Conservation (phyloP, 2,329 filamentous ascomycete species). For the Diaporthe helianthi region DNA sequence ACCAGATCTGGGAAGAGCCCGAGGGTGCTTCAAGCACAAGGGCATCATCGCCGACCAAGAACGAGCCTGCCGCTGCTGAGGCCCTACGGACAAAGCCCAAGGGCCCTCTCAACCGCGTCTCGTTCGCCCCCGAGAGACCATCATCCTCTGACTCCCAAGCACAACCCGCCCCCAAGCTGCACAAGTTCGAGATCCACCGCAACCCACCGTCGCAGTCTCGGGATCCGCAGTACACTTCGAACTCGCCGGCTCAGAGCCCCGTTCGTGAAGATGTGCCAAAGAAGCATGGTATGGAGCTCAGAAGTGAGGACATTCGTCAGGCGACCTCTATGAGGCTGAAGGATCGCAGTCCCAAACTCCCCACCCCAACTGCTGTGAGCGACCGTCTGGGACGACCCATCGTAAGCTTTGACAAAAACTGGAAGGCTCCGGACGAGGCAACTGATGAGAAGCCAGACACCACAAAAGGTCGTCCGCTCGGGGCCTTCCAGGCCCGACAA, state of each 20-base stretch:
- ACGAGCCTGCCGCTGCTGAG: conserved; percentile 42
- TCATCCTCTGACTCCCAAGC: conserved; percentile 44
- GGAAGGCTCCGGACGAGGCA: conserved; percentile 75
- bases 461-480: conserved; percentile 34
- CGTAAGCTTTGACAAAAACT: conserved; percentile 92
- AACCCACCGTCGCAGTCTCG: conserved; percentile 85
- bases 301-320: conserved; percentile 84
- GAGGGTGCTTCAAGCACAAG: conserved; percentile 52
- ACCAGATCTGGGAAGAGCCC: conserved; percentile 91
- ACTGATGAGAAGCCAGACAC: conserved; percentile 72
- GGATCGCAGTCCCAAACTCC: conserved; percentile 85
- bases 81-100: conserved; percentile 66
- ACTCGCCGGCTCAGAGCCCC: conserved; percentile 48
- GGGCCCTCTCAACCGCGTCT: conserved; percentile 70
- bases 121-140: conserved; percentile 57
- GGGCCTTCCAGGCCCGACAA: conserved; percentile 39
- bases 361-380: conserved; percentile 89
- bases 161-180: conserved; percentile 50
- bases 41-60: conserved; percentile 33
- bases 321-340: conserved; percentile 89
- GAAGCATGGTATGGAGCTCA: conserved; percentile 83
- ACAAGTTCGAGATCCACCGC: conserved; percentile 72
- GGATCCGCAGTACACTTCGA: conserved; percentile 80
- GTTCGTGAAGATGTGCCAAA: conserved; percentile 55
- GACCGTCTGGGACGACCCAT: conserved; percentile 90